These are phyloP conservation scores for Colletotrichum chlorophyti DNA, from an alignment of 2,329 filamentous ascomycete species.

Conservation along the genomic window DNA sequence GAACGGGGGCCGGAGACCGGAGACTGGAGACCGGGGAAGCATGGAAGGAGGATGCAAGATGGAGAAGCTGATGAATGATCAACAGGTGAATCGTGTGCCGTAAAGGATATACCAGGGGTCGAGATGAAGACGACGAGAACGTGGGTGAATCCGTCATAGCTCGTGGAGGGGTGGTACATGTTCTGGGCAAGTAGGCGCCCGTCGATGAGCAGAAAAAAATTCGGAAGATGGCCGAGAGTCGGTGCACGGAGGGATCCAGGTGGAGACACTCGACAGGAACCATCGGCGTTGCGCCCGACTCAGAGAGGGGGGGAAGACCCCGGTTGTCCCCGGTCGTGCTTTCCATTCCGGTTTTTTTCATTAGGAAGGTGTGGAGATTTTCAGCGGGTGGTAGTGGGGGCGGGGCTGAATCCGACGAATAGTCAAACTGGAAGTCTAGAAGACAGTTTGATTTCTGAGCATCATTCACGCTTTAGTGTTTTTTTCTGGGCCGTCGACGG, in stretches of 20 bases:
- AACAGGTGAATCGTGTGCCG: too few species aligned
- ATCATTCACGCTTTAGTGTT: too few species aligned
- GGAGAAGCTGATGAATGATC: too few species aligned
- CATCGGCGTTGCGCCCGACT: slow-evolving; percentile 3
- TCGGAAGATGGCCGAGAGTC: slow-evolving; percentile 21
- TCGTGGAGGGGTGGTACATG: too few species aligned
- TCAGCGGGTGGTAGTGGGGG: slow-evolving; percentile 7
- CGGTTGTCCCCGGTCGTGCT: slow-evolving; percentile 1
- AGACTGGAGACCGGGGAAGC: not conserved
- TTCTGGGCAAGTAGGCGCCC: not conserved
- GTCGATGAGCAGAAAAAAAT: slow-evolving; percentile 3
- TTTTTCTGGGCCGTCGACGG: not conserved
- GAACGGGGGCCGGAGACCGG: not conserved
- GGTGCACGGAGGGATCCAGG: not conserved
- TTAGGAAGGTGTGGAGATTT: not conserved
- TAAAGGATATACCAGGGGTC: not conserved
- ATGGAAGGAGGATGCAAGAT: not conserved
- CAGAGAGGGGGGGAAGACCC: slow-evolving; percentile 2
- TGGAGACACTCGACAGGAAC: not conserved
- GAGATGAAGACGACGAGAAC: not conserved
- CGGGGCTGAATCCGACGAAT: not conserved
- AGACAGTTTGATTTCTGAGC: not conserved
- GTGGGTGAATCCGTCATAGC: not conserved
- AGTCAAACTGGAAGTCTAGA: not conserved
- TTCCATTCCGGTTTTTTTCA: not conserved